Evolutionary conservation across 371 early-diverging fungal genomes (phyloP), one percentile per base, ranked within the genome.

Genomic region (Quaeritorhiza haematococci): DNA sequence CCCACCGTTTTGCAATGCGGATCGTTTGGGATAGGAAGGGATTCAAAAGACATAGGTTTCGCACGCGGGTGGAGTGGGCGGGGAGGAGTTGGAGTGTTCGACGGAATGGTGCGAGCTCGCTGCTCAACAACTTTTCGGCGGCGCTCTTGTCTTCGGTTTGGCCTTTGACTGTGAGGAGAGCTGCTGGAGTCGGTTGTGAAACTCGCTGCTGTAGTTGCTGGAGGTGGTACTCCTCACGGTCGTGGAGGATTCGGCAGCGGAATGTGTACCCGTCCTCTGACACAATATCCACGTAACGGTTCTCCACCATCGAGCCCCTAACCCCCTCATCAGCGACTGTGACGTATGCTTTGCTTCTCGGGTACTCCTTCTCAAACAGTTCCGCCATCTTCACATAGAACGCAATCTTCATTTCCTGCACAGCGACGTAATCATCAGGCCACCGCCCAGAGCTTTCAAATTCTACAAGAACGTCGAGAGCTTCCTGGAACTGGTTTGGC

Each of bases 401-500:
- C 0, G 97, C 94, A 4, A 82, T 66, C 70, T 97, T 97, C 75
- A 94, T 87, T 41, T 88, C 85, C 75, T 92, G 90, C 38, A 97
- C 73, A 1, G 94, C 94, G 2, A 59, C 67, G 1, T 92, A 69
- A 56, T 94, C 90, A 61, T 89, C 88, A 19, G 97, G 97, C 93
- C 96, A 97, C 56, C 87, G 82, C 27, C 72, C 72, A 15, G 92
- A 90, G 3, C 78, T 57, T 60, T 94, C 92, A 66, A 95, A 87
- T 56, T 91, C 88, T 17, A 97, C 73, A 4, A 90, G 64, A 0
- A 91, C 83, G 45, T 90, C 88, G 53, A 92, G 70, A 0, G 89
- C 84, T 53, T 84, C 87, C 32, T 21, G 49, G 8, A 52, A 52
- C 21, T 21, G 17, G 24, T 10, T 52, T 13, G 21, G 83, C 75